A percentile compares a stretch with the other conserved stretches of the same genome.
These are phyloP conservation scores for Phytophthora hybrid DNA, from an alignment of 352 stramenopile species.

Conservation along the genomic window DNA sequence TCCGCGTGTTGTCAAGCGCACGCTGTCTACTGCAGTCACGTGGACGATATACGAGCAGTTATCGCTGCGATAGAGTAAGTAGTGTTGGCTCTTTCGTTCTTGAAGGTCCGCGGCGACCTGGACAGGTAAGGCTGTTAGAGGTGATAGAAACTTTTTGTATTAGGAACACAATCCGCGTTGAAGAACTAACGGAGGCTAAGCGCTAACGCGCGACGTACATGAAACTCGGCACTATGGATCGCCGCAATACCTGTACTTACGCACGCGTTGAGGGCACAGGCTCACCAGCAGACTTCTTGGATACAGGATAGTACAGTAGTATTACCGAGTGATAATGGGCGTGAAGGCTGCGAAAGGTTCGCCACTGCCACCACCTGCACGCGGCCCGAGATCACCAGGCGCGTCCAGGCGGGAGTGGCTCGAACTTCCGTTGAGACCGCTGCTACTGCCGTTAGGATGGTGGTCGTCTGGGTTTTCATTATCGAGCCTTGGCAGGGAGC, in stretches of 20 bases:
- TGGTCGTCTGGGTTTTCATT: constrained; percentile 36
- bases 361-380: constrained; percentile 23
- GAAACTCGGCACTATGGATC: constrained; percentile 18
- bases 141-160: constrained; percentile 43
- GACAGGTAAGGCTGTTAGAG: constrained; percentile 20
- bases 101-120: not conserved
- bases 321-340: constrained; percentile 87
- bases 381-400: constrained; percentile 15
- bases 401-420: constrained; percentile 14
- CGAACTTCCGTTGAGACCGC: constrained; percentile 32
- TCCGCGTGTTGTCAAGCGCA: constrained; percentile 96
- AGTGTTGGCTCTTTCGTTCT: not conserved
- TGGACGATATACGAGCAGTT: constrained; percentile 99
- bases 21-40: constrained; percentile 98
- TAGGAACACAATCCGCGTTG: constrained; percentile 30
- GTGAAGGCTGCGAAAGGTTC: constrained; percentile 89
- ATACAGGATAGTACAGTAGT: not conserved
- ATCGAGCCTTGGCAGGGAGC: constrained; percentile 35
- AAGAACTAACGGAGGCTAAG: constrained; percentile 23
- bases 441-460: constrained; percentile 21
- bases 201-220: constrained; percentile 21
- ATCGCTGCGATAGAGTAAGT: constrained; percentile 54
- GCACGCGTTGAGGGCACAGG: constrained; percentile 11
- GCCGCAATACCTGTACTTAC: constrained; percentile 4
- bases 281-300: constrained; percentile 5